phyloP scores from a whole-genome alignment of 352 stramenopile species.

The Phytophthora chlamydospora region DNA sequence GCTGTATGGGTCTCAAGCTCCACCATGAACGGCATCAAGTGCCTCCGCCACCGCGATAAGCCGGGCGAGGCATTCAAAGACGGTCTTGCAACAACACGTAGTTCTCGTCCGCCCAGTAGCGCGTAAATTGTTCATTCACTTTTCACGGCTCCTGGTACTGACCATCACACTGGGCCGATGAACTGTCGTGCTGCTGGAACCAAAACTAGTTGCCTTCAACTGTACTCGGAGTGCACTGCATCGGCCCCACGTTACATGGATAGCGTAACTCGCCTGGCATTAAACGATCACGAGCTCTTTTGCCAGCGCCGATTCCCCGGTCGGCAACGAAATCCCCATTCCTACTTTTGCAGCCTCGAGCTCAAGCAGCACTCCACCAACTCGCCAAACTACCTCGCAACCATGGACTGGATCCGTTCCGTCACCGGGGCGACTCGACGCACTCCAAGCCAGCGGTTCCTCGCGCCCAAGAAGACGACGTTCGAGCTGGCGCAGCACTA shows the following conservation, averaged over 20 bases:
- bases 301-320: neutral
- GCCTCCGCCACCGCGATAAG: no score
- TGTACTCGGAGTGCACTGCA: neutral
- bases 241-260: neutral
- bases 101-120: constrained; percentile 3
- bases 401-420: constrained; percentile 16
- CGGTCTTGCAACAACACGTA: neutral
- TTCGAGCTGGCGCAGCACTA: constrained; percentile 20
- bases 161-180: constrained; percentile 11
- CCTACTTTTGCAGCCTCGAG: constrained; percentile 15
- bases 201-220: neutral
- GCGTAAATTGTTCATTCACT: constrained; percentile 9
- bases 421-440: constrained; percentile 7
- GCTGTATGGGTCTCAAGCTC: no score
- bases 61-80: no score
- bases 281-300: no score
- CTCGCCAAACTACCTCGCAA: neutral
- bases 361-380: constrained; percentile 17
- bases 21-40: no score
- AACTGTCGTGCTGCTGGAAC: constrained; percentile 16
- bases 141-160: constrained; percentile 6
- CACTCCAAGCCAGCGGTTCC: constrained; percentile 17
- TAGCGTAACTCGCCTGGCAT: neutral
- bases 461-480: constrained; percentile 17
- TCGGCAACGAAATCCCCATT: constrained; percentile 14